These are phyloP conservation scores for Uncinocarpus reesii DNA, from an alignment of 2,329 filamentous ascomycete species.

Conservation along the genomic window DNA sequence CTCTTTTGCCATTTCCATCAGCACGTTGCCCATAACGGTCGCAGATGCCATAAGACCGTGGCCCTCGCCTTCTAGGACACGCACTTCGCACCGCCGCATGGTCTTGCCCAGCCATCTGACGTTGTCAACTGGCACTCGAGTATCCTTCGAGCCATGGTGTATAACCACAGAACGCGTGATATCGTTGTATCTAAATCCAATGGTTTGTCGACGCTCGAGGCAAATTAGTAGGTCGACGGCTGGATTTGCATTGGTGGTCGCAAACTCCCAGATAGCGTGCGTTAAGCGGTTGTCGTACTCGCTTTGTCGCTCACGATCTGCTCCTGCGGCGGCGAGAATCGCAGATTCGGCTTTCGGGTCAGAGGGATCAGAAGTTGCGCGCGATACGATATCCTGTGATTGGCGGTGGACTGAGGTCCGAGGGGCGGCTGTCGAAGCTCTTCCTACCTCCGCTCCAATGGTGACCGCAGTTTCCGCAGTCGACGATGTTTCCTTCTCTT, in stretches of 20 bases:
- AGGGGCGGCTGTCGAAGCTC: constrained; percentile 17
- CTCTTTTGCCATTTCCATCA: constrained; percentile 87
- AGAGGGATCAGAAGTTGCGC: constrained; percentile 10
- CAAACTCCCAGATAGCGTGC: constrained; percentile 86
- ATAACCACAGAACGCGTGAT: constrained; percentile 86
- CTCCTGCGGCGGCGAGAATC: constrained; percentile 46
- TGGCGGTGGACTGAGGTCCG: constrained; percentile 18
- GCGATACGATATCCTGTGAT: constrained; percentile 16
- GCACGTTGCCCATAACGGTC: constrained; percentile 80
- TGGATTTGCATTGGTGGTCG: constrained; percentile 83
- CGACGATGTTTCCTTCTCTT: constrained; percentile 24
- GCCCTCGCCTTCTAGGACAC: constrained; percentile 80
- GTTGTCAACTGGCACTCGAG: constrained; percentile 86
- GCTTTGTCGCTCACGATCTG: constrained; percentile 29
- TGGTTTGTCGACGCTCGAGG: constrained; percentile 77
- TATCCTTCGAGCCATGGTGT: constrained; percentile 84
- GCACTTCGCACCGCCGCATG: constrained; percentile 86
- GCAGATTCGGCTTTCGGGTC: constrained; percentile 23
- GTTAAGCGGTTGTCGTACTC: constrained; percentile 76
- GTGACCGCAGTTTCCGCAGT: constrained; percentile 11
- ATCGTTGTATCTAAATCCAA: constrained; percentile 94
- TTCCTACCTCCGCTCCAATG: constrained; percentile 20
- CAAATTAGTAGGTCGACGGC: constrained; percentile 89
- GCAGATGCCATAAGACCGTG: constrained; percentile 95
- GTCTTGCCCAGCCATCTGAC: constrained; percentile 88